Evolutionary conservation across 164 flowering plant species (phyloP).

Genomic region (Buxus sempervirens): DNA sequence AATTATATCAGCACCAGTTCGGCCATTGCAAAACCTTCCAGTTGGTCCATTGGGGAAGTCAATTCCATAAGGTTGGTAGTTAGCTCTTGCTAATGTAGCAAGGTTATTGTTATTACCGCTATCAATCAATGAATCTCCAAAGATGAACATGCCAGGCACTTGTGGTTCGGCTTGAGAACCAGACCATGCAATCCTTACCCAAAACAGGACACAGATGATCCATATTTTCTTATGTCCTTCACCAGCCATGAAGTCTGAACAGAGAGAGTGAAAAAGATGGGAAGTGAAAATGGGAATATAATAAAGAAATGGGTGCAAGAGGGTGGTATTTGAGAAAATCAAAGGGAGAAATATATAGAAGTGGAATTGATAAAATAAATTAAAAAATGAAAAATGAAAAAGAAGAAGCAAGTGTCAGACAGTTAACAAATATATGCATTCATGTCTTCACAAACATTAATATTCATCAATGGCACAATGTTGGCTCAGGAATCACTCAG

Average conservation of each 20-base stretch:
- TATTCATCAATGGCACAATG: too few species aligned
- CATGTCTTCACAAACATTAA: too few species aligned
- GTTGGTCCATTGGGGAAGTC: slow-evolving; percentile 45
- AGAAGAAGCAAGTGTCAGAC: too few species aligned
- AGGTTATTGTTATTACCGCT: slow-evolving; percentile 51
- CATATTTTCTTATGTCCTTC: slow-evolving; percentile 1
- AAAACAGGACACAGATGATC: slow-evolving; percentile 4
- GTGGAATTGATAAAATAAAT: background rate
- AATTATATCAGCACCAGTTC: slow-evolving; percentile 40
- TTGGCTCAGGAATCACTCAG: too few species aligned
- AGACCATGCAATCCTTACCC: background rate
- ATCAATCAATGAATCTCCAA: slow-evolving; percentile 57
- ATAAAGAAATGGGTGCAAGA: background rate
- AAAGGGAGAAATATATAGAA: slow-evolving; percentile 10
- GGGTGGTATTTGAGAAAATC: slow-evolving; percentile 7
- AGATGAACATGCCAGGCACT: slow-evolving; percentile 48
- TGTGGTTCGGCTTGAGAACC: slow-evolving; percentile 18
- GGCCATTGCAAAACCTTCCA: slow-evolving; percentile 52
- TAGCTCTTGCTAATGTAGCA: slow-evolving; percentile 35
- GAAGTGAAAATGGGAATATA: background rate
- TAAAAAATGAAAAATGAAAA: too few species aligned
- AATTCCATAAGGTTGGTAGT: slow-evolving; percentile 50
- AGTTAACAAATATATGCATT: too few species aligned
- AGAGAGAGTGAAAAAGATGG: background rate
- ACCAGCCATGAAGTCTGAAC: background rate